Evolutionary conservation across 345 rosid species (phyloP).

Genomic region (Reutealis trisperma): DNA sequence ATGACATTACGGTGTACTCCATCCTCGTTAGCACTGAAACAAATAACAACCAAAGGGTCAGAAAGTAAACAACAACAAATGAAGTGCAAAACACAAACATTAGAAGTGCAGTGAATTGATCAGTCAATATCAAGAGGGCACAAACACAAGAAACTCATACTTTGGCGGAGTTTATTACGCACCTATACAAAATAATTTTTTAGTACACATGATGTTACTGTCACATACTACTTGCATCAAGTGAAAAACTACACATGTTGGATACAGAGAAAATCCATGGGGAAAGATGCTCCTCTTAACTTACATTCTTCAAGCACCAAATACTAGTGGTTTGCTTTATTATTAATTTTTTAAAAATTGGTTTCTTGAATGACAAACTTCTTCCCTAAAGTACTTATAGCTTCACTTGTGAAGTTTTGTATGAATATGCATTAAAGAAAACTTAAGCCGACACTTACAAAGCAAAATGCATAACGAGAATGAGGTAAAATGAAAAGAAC

Average conservation of each 20-base stretch:
- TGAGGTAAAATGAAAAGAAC: not conserved
- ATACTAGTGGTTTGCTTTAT: not conserved
- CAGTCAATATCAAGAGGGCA: too few relatives aligned
- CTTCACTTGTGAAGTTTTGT: not conserved
- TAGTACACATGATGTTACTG: too few relatives aligned
- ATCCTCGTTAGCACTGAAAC: constrained; percentile 50
- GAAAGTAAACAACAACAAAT: not conserved
- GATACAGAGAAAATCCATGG: not conserved
- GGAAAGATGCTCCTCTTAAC: not conserved
- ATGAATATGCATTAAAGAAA: too few relatives aligned
- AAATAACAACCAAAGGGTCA: not conserved
- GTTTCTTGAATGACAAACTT: not conserved
- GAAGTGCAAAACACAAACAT: not conserved
- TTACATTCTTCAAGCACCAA: not conserved
- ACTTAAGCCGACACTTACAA: not conserved
- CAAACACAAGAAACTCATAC: too few relatives aligned
- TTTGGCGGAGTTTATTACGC: not conserved
- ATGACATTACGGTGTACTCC: constrained; percentile 63
- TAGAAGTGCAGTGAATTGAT: not conserved
- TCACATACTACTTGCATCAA: not conserved
- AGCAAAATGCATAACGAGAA: not conserved
- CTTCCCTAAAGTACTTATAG: not conserved
- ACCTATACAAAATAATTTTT: too few relatives aligned
- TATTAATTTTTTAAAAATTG: too few relatives aligned
- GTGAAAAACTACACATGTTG: not conserved